These are phyloP conservation scores for Colletotrichum orchidophilum DNA, from an alignment of 2,329 filamentous ascomycete genomes.

Conservation along the genomic window DNA sequence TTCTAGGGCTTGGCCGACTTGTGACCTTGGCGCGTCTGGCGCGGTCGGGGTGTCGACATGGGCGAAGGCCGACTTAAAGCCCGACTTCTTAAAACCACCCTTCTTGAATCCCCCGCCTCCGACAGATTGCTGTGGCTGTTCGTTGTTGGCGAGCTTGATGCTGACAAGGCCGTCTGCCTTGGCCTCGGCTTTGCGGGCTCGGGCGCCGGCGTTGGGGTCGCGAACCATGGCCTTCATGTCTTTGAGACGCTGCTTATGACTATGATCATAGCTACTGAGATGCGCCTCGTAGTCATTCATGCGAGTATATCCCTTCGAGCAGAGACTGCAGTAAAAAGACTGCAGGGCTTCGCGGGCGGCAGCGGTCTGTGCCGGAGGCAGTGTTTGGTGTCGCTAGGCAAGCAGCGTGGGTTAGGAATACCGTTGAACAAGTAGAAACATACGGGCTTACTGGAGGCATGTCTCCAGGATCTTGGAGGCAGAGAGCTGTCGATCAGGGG, in stretches of 20 bases:
- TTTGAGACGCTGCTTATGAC: constrained; percentile 88
- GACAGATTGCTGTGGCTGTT: constrained; percentile 37
- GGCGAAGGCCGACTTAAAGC: constrained; percentile 81
- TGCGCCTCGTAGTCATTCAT: constrained; percentile 98
- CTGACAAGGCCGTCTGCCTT: constrained; percentile 75
- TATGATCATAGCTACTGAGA: constrained; percentile 93
- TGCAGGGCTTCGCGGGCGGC: constrained; percentile 80
- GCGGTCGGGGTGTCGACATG: constrained; percentile 53
- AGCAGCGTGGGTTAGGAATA: background rate
- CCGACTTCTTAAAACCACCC: constrained; percentile 81
- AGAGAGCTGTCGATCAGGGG: background rate
- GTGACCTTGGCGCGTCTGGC: constrained; percentile 35
- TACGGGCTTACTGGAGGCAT: constrained; percentile 66
- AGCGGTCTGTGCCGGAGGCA: constrained; percentile 66
- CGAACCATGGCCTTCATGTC: constrained; percentile 88
- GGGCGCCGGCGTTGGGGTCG: constrained; percentile 71
- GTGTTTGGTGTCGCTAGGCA: constrained; percentile 62
- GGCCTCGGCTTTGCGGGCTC: constrained; percentile 75
- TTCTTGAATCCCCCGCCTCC: constrained; percentile 67
- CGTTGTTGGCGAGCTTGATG: constrained; percentile 66
- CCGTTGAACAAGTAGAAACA: constrained; percentile 44
- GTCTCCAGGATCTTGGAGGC: constrained; percentile 30
- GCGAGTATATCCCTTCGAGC: constrained; percentile 92
- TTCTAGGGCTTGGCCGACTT: constrained; percentile 16
- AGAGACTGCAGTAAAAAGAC: constrained; percentile 86